Evolutionary conservation across 176 grass and related monocot species (phyloP).

Genomic region (Triticum aestivum): IWGSC_CS_RefSeq_v2.1 NC_057798.1:509096387-509096886

Average conservation of each 20-base stretch:
- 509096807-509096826: constrained; percentile 6
- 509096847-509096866: not conserved
- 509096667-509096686: too few species aligned
- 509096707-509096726: not conserved
- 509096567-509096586: not conserved
- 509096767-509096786: constrained; percentile 13
- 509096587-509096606: not conserved
- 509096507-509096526: not conserved
- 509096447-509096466: not conserved
- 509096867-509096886: not conserved
- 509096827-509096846: not conserved
- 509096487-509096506: not conserved
- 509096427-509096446: not conserved
- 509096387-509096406: not conserved
- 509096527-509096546: too few species aligned
- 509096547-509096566: not conserved
- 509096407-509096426: not conserved
- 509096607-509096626: not conserved
- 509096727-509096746: not conserved
- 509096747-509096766: not conserved
- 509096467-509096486: not conserved
- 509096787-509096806: not conserved
- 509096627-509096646: constrained; percentile 24
- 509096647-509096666: constrained; percentile 8
- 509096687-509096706: not conserved